Evolutionary conservation across 495 filamentous ascomycete species (phyloP), one percentile per base, ranked within the genome.

Genomic region (Arthonia radiata): DNA sequence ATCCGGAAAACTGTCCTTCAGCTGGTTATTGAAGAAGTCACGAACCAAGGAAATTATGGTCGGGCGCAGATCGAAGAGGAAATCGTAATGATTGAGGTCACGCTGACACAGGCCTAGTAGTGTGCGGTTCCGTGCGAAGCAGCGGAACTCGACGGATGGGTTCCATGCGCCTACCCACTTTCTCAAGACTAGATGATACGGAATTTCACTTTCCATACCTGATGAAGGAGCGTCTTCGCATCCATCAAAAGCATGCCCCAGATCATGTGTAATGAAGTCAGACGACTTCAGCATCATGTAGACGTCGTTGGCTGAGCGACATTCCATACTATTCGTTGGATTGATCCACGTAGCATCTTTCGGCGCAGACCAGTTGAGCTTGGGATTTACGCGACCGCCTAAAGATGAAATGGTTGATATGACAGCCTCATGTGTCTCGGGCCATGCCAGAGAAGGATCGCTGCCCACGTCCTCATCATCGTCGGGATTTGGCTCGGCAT

Each of bases 341-440:
- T 62, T 64, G 50, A 97, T 94, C 67, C 78, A 93, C n/a, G 74
- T 76, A 5, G 86, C 89, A 43, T 99, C 86, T 46, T 93, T 93
- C 0, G 86, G 86, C 3, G 76, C 66, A 16, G 81, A 91, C 86
- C 86, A 99, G 55, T 94, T 92, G 14, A 99, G 55, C 41, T 99
- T 99, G 2, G 89, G 89, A 0, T 67, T 64, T 0, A 81, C 81
- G 17, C 64, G 66, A 31, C 86, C 83, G 17, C 74, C 78, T 0
- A 93, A 59, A 30, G 75, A 66, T 3, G 58, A 39, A 35, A 99
- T 92, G 3, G 66, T 71, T 10, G 56, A 44, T 46, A 69, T 72
- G 41, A 99, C 72, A 26, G 61, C 44, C 19, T 61, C 43, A 48
- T 99, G 89, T 2, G 82, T 60, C 12, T 76, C 70, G 4, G 57